Evolutionary conservation across 2,329 filamentous ascomycete species (phyloP), one percentile per base, ranked within the genome.

Genomic region (Penicillium sp.): DNA sequence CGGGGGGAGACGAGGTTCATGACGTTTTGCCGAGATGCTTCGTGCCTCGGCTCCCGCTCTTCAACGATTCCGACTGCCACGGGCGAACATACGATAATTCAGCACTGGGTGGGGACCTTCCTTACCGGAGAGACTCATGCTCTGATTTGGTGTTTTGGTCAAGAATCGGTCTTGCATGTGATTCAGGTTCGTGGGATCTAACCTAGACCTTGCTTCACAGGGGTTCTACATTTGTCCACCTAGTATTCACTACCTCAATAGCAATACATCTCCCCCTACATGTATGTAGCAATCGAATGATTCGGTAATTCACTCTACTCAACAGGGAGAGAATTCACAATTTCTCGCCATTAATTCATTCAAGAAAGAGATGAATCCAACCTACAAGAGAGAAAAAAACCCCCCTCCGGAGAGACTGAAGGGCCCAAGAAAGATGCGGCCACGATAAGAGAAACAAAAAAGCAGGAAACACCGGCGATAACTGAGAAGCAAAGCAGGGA

Each of bases 281-380:
- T 38, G 8, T 38, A 38, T 16, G 9, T 23, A 23, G 36, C 4
- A 21, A 13, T 39, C 9, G 3, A 18, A 39, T 39, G 36, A 39
- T 4, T n/a, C 31, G 31, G n/a, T 6, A n/a, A 34, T 3, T 34
- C 31, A n/a, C 2, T 5, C 16, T 39, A 10, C 8, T 13, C 4
- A 39, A 39, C 18, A 18, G 44, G 21, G 36, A 26, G 15, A 49
- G 53, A 59, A 55, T 60, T 60, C 59, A 57, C 64, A 64, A 59
- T 59, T 67, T 63, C 64, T 69, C 63, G 65, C 64, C 67, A 70
- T 71, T 72, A 71, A 64, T 69, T 57, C 66, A 65, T 68, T 70
- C 63, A 63, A 45, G 66, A 39, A 42, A 63, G 60, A 63, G 60
- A 65, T 58, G 61, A 66, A 64, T 67, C 67, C 68, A 70, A 70